Percentiles rank a stretch among this genome's conserved stretches.
phyloP scores from a whole-genome alignment of 202 grass and related monocot genomes.

The Schoenoplectus triqueter region DNA sequence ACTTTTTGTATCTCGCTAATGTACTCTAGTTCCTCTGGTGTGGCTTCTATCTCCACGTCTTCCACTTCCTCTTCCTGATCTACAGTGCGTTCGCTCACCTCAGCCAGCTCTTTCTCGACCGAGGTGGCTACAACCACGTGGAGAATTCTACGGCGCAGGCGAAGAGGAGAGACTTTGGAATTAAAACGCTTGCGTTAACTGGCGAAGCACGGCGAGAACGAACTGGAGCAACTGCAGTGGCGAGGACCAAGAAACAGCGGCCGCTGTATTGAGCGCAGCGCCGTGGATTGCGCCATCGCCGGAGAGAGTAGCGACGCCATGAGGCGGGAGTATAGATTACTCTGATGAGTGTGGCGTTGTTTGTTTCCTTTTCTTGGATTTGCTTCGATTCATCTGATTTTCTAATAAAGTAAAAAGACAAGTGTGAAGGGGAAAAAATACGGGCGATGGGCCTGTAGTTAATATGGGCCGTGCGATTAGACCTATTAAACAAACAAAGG shows the following conservation, averaged over 20 bases:
- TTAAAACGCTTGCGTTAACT: background rate
- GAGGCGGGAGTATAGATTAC: slow-evolving; percentile 16
- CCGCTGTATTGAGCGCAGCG: background rate
- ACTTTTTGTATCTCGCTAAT: slow-evolving; percentile 67
- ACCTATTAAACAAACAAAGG: slow-evolving; percentile 5
- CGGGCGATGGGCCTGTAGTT: no score
- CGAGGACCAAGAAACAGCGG: background rate
- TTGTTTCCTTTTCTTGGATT: background rate
- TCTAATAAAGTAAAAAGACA: no score
- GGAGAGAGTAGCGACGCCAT: slow-evolving; percentile 27
- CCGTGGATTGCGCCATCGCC: slow-evolving; percentile 31
- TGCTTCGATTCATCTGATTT: no score
- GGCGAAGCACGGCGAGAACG: background rate
- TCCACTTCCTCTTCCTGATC: slow-evolving; percentile 42
- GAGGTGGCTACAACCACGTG: slow-evolving; percentile 31
- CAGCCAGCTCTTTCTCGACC: slow-evolving; percentile 51
- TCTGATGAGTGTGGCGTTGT: background rate
- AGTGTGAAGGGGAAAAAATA: no score
- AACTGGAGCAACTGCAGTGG: slow-evolving; percentile 4
- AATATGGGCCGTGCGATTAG: no score
- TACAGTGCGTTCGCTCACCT: slow-evolving; percentile 24
- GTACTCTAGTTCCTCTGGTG: slow-evolving; percentile 62
- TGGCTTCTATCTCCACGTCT: slow-evolving; percentile 47
- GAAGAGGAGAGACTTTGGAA: background rate
- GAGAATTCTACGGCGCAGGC: background rate